Evolutionary conservation across 2,329 filamentous ascomycete species (phyloP), one percentile per base, ranked within the genome.

Genomic region (Pestalotiopsis sp.): DNA sequence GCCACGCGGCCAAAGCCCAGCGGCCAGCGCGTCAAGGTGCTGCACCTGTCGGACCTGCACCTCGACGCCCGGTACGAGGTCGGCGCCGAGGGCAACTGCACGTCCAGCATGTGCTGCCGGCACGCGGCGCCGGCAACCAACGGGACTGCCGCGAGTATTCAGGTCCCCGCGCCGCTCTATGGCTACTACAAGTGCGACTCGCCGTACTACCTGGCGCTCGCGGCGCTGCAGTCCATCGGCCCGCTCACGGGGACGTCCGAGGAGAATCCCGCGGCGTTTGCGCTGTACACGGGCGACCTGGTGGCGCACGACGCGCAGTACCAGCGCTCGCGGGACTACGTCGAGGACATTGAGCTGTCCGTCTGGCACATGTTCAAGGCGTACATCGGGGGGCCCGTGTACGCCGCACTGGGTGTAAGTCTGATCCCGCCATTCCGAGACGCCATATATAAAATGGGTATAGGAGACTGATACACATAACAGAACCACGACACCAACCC

Each of bases 121-220:
- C 80, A 80, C 57, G 76, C 76, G 23, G 81, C 85, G 27, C 70
- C 78, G 4, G 73, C 75, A 4, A 76, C 80, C 1, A 75, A 78
- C 64, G 73, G 56, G 74, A 78, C 36, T 69, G 81, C 66, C 73
- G 83, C 57, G 70, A 80, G 12, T 70, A 83, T 72, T 80, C 84
- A 61, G 80, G 75, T 86, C 59, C 81, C 86, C 3, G 86, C 88
- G 9, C 83, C 86, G 2, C 76, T 86, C 0, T 89, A 86, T 73
- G 88, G 87, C 3, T 81, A 83, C 25, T 89, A 84, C 76, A 79
- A 80, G 20, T 90, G 88, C 72, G 88, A 90, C 73, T 86, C 86
- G 7, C 87, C 87, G 1, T 89, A 88, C 70, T 87, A 86, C 66
- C 80, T 90, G 6, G 85, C 83, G 12, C 79, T 88, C 5, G 85